Percentiles rank a stretch among this genome's conserved stretches.
Conservation (phyloP, 768 basidiomycete genomes). For the Podaxis pistillaris region DNA sequence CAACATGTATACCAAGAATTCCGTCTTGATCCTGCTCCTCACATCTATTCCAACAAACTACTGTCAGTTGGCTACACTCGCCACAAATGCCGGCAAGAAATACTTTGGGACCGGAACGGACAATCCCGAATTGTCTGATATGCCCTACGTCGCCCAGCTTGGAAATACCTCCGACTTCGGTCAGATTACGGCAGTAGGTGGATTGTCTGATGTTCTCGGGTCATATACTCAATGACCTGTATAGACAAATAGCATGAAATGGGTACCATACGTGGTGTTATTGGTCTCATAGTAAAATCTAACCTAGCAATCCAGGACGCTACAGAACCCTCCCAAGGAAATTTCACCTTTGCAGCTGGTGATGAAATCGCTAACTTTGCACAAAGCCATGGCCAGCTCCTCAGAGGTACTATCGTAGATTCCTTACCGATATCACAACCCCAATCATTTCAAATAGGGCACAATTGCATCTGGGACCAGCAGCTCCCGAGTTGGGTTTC, state of each 20-base stretch:
- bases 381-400: slow-evolving; percentile 41
- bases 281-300: background rate
- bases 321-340: slow-evolving; percentile 47
- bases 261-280: slow-evolving; percentile 16
- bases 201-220: background rate
- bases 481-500: slow-evolving; percentile 54
- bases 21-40: background rate
- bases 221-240: background rate
- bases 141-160: slow-evolving; percentile 36
- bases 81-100: slow-evolving; percentile 39
- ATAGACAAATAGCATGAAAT: slow-evolving; percentile 52
- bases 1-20: background rate
- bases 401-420: slow-evolving; percentile 33
- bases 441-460: slow-evolving; percentile 25
- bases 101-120: slow-evolving; percentile 52
- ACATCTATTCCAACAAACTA: background rate
- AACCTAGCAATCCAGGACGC: slow-evolving; percentile 32
- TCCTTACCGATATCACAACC: background rate
- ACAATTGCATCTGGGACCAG: slow-evolving; percentile 50
- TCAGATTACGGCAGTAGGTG: slow-evolving; percentile 41
- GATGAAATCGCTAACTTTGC: slow-evolving; percentile 46
- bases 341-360: slow-evolving; percentile 46
- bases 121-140: slow-evolving; percentile 41
- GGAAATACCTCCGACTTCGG: slow-evolving; percentile 37
- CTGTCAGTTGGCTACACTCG: slow-evolving; percentile 17